These are phyloP conservation scores for Emergomyces pasteurianus DNA, from an alignment of 2,329 filamentous ascomycete genomes.

Conservation along the genomic window DNA sequence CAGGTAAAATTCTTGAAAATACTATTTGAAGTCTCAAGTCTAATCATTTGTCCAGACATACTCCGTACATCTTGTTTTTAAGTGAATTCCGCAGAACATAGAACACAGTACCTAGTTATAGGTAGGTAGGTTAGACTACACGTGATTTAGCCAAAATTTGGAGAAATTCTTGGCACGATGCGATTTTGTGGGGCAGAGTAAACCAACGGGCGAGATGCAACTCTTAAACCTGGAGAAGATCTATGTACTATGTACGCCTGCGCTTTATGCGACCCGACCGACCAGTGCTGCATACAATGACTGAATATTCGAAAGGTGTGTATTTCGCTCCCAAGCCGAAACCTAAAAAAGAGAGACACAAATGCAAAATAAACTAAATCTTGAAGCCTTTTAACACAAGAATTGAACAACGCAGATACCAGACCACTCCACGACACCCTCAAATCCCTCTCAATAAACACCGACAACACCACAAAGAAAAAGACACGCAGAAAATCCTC, in stretches of 20 bases:
- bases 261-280: not conserved
- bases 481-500: constrained; percentile 15
- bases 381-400: not conserved
- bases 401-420: not conserved
- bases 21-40: no score
- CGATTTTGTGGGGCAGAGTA: not conserved
- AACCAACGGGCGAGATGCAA: not conserved
- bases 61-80: no score
- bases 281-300: not conserved
- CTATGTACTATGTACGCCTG: not conserved
- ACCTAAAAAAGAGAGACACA: not conserved
- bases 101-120: no score
- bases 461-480: constrained; percentile 11
- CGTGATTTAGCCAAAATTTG: not conserved
- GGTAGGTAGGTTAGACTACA: no score
- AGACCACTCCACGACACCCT: constrained; percentile 14
- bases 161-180: not conserved
- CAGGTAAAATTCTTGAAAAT: no score
- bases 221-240: not conserved
- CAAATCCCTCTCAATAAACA: constrained; percentile 18
- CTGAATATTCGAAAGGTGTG: not conserved
- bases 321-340: not conserved
- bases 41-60: no score
- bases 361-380: not conserved
- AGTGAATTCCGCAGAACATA: no score